These are phyloP conservation scores for Begonia masoniana DNA, from an alignment of 306 rosid genomes.

Conservation along the genomic window DNA sequence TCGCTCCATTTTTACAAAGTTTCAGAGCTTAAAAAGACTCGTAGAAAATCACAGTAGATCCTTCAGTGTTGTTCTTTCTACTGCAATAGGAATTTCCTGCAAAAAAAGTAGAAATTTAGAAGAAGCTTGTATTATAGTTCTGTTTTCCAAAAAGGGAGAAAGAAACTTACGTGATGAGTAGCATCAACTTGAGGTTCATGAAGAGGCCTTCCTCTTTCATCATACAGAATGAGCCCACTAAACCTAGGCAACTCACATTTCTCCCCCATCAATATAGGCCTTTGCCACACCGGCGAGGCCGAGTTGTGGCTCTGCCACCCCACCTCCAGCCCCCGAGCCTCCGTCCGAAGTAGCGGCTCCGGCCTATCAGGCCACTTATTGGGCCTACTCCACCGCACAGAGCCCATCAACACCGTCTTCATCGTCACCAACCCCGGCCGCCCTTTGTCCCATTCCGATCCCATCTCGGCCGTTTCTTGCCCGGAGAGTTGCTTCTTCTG, in stretches of 20 bases:
- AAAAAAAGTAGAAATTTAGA: too few species aligned
- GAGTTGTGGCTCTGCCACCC: slow-evolving; percentile 59
- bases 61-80: slow-evolving; percentile 31
- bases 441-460: neutral
- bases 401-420: slow-evolving; percentile 15
- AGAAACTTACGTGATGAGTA: neutral
- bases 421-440: slow-evolving; percentile 15
- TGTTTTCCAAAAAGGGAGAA: neutral
- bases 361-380: slow-evolving; percentile 26
- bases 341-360: slow-evolving; percentile 21
- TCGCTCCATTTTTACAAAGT: slow-evolving; percentile 9
- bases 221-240: slow-evolving; percentile 80
- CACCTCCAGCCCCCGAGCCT: slow-evolving; percentile 21
- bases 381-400: slow-evolving; percentile 32
- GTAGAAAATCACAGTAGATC: slow-evolving; percentile 35
- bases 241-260: slow-evolving; percentile 75
- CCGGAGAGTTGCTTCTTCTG: slow-evolving; percentile 4
- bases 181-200: slow-evolving; percentile 11
- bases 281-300: slow-evolving; percentile 72
- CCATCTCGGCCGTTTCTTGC: slow-evolving; percentile 2
- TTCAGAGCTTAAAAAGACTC: slow-evolving; percentile 1
- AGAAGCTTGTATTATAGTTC: too few species aligned
- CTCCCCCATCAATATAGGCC: slow-evolving; percentile 76
- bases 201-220: slow-evolving; percentile 32
- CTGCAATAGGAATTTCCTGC: slow-evolving; percentile 28